Percentiles rank a stretch among this genome's conserved stretches.
phyloP scores from a whole-genome alignment of 2,329 filamentous ascomycete genomes.

The Xylaria hypoxylon region DNA sequence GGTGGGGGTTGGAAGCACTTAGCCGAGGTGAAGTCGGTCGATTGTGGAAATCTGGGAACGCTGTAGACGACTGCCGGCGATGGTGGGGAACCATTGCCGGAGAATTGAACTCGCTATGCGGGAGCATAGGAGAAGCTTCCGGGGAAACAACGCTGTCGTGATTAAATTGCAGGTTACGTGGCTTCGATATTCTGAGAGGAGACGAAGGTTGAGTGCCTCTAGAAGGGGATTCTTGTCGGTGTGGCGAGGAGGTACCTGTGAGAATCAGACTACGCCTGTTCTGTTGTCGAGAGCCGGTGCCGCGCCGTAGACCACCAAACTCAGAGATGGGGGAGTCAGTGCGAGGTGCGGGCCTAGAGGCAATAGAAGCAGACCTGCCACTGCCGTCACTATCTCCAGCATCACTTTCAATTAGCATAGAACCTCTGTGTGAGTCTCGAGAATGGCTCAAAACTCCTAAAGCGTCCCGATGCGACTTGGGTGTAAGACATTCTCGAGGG shows the following conservation, averaged over 20 bases:
- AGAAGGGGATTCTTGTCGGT: constrained; percentile 89
- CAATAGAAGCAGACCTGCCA: constrained; percentile 80
- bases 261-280: constrained; percentile 90
- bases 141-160: constrained; percentile 81
- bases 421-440: constrained; percentile 77
- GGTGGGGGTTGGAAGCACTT: constrained; percentile 80
- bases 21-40: constrained; percentile 84
- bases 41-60: constrained; percentile 76
- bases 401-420: constrained; percentile 86
- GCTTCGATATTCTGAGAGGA: constrained; percentile 86
- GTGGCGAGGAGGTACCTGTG: constrained; percentile 80
- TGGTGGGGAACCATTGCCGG: constrained; percentile 75
- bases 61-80: constrained; percentile 89
- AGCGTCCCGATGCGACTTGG: constrained; percentile 79
- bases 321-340: constrained; percentile 94
- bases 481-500: constrained; percentile 89
- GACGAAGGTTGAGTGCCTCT: constrained; percentile 81
- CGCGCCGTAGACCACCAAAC: constrained; percentile 78
- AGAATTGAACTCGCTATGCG: constrained; percentile 83
- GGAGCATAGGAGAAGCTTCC: constrained; percentile 88
- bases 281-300: constrained; percentile 82
- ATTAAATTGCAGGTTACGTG: constrained; percentile 70
- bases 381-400: constrained; percentile 88
- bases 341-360: constrained; percentile 74
- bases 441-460: constrained; percentile 68